Base-by-base conservation (phyloP, 257 asterid genomes). In the Penstemon barbatus region DNA sequence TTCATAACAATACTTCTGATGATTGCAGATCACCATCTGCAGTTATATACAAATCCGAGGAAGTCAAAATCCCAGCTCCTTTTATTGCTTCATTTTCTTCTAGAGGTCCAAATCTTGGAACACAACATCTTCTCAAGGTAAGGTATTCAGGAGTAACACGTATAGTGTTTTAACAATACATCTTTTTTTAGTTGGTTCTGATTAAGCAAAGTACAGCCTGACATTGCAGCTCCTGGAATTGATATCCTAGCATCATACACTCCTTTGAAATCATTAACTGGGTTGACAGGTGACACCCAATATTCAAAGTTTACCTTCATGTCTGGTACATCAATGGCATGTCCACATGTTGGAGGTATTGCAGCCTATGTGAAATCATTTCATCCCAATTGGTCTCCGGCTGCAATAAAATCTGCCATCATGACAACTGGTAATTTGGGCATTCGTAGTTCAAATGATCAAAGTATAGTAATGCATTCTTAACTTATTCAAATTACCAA, bases 251-350 rank as follows among this genome's bases (percentile, higher is more conserved):
- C 98, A 65, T 76, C 97, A 36, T 92, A 85, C 83, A 90, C 94
- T 4, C 90, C 83, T 3, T 12, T 92, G 82, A 82, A 70, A 74
- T 78, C 98, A 0, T 84, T 92, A 9, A 90, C 96, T 0, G 95
- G 96, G 57, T 61, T 84, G 66, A 72, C 80, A 77, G 98, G 90
- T 7, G 97, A 92, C 63, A 76, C 85, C 0, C 88, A 74, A 38
- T 81, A 57, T 65, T 83, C 97, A 8, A 82, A 86, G 64, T 92
- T 88, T 81, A 88, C 82, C 45, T 40, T 92, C 74, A 90, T 92
- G 95, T 92, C 98, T 0, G 98, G 98, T 45, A 92, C 98, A 19
- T 92, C 98, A 36, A 92, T 92, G 97, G 61, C 98, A 0, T 90
- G 98, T 71, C 98, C 98, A n/a, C 98, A 92, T 57, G 86, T 85